Percentiles rank a stretch among this genome's conserved stretches.
Conservation (phyloP, 1,284 basidiomycete genomes). For the Mycosarcoma mackinlayi region DNA sequence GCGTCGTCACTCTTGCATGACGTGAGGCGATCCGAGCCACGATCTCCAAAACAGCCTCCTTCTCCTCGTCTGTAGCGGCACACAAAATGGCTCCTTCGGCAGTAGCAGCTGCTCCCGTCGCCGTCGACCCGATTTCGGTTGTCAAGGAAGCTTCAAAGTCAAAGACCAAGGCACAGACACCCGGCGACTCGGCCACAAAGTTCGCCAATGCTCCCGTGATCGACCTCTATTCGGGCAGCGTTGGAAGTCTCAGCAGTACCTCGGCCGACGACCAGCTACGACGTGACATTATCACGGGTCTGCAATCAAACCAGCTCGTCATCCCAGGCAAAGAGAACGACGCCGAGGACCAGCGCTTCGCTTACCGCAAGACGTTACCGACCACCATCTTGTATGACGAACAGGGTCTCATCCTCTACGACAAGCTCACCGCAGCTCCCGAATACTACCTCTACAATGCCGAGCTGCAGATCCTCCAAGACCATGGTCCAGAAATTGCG, state of each 20-base stretch:
- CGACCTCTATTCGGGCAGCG: constrained; percentile 57
- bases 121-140: background rate
- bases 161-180: constrained; percentile 4
- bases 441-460: constrained; percentile 88
- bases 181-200: background rate
- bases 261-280: constrained; percentile 47
- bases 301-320: constrained; percentile 44
- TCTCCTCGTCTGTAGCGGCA: background rate
- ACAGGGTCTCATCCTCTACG: constrained; percentile 82
- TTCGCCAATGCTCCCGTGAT: constrained; percentile 36
- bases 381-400: constrained; percentile 90
- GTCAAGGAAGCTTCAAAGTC: constrained; percentile 8
- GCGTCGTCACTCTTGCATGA: no score
- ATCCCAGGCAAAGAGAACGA: constrained; percentile 50
- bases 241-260: constrained; percentile 34
- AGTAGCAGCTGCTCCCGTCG: constrained; percentile 6
- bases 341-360: constrained; percentile 42
- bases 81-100: constrained; percentile 36
- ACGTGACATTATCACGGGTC: constrained; percentile 48
- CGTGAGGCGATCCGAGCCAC: background rate
- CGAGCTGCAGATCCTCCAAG: constrained; percentile 71
- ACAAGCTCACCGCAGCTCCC: constrained; percentile 70
- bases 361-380: constrained; percentile 73
- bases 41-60: background rate
- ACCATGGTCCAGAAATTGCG: constrained; percentile 71